These are phyloP conservation scores for Lycium ferocissimum DNA, from an alignment of 257 asterid genomes.

Conservation along the genomic window DNA sequence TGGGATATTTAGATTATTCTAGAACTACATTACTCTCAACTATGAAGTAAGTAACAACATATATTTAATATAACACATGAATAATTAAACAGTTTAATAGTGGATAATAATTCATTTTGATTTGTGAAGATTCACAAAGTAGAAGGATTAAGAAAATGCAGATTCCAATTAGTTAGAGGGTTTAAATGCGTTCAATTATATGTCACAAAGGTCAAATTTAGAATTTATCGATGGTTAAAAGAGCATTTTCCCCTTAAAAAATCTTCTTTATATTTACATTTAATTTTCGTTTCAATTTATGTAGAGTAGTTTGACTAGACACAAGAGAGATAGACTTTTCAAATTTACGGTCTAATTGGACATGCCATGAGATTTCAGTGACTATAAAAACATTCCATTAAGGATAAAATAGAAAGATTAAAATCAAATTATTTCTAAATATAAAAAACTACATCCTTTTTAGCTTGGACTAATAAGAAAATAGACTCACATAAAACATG, in stretches of 20 bases:
- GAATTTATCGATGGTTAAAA: not conserved
- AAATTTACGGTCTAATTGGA: not conserved
- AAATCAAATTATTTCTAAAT: not conserved
- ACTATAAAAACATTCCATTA: not conserved
- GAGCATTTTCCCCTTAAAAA: not conserved
- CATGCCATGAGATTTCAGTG: not conserved
- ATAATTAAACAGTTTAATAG: not conserved
- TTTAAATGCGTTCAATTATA: not conserved
- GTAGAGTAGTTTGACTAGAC: not conserved
- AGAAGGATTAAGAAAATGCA: not conserved
- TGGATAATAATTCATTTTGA: not conserved
- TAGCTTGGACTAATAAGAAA: not conserved
- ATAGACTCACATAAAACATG: no score
- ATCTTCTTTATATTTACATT: not conserved
- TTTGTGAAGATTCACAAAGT: not conserved
- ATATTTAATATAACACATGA: not conserved
- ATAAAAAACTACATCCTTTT: not conserved
- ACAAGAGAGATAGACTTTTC: not conserved
- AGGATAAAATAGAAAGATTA: not conserved
- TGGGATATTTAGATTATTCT: not conserved
- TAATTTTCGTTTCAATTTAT: not conserved
- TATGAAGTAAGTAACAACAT: not conserved
- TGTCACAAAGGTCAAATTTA: not conserved
- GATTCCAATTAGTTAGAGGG: not conserved
- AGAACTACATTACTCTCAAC: not conserved